Base-by-base conservation (phyloP, 768 basidiomycete species). In the Leccinum broughii region DNA sequence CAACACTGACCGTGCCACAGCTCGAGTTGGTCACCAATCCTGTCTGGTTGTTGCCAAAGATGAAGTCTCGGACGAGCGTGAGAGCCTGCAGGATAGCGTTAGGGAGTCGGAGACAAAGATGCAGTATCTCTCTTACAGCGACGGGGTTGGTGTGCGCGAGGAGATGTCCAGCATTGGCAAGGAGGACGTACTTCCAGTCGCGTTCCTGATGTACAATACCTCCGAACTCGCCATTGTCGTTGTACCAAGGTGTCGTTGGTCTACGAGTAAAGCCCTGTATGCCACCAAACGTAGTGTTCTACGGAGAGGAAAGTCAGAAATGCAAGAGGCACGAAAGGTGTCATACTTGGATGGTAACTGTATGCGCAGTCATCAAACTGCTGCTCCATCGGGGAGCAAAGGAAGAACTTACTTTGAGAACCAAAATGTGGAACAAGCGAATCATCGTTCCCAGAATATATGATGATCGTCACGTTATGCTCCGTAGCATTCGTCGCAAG, bases 281-380 rank as follows among this genome's bases (percentile, higher is more conserved):
- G 8, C 88, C 88, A 28, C 88, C 88, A 66, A 90, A 92, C 1
- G 89, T 90, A n/a, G 88, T 89, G 66, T 92, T 92, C 85, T 89
- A 60, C 0, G 57, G 11, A 2, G 39, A 1, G 30, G 22, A 28
- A 9, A 9, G 2, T 7, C 24, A n/a, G 26, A 22, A 35, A 26
- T 15, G 17, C 8, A 32, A 26, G 26, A 32, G 59, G 44, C 26
- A 26, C 26, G 6, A 26, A 26, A 26, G 5, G 26, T 26, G 26
- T 26, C 26, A 26, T 26, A 26, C 26, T 26, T 26, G 26, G 26
- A 26, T 26, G 26, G 26, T 22, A 26, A n/a, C n/a, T n/a, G n/a
- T n/a, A n/a, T n/a, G n/a, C n/a, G n/a, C n/a, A n/a, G n/a, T n/a
- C n/a, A n/a, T n/a, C n/a, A n/a, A n/a, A n/a, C n/a, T n/a, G n/a